Evolutionary conservation across 73 alveolate species (phyloP), one percentile per base, ranked within the genome.

Genomic region (Blepharisma stoltei): DNA sequence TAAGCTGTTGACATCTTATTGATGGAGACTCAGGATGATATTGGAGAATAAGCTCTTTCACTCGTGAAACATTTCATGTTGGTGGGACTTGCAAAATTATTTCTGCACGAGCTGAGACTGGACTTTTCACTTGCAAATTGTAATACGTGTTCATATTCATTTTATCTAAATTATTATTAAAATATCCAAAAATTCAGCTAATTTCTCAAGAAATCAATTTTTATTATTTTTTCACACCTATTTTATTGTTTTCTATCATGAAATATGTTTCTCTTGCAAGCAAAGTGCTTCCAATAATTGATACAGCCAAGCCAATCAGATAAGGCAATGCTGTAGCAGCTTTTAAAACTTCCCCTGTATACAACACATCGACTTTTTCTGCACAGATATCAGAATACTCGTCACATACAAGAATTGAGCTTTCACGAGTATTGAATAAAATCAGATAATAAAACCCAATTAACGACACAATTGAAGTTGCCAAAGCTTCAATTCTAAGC

Each of bases 11-110:
- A 3, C 49, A 18, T 60, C 73, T 60, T n/a, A 60, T 25, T 60
- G 73, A n/a, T 60, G 73, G 73, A 25, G 73, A 60, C 2, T 60
- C 73, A 18, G 73, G 23, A 25, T 60, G 73, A 38, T 60, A 60
- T 9, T 14, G 37, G 37, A 60, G 73, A 38, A 60, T 60, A 8
- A 60, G 46, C 46, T 60, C 73, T 60, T 60, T 60, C 45, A 60
- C 11, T 14, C 73, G 73, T 8, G 46, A n/a, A 14, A 60, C 73
- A 18, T n/a, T 20, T 38, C 73, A 60, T 20, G 49, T 18, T 25
- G 23, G 14, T 60, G 73, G 73, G 18, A 60, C 73, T 14, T 60
- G 73, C 49, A 60, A 32, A 32, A 32, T 32, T 32, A 32, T 32
- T 32, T 32, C 41, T 32, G 41, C 41, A 32, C 41, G 41, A 32